A percentile compares a stretch with the other conserved stretches of the same genome.
Evolutionary conservation across 352 stramenopile species (phyloP).

Genomic region (Globisporangium abappressorium): DNA sequence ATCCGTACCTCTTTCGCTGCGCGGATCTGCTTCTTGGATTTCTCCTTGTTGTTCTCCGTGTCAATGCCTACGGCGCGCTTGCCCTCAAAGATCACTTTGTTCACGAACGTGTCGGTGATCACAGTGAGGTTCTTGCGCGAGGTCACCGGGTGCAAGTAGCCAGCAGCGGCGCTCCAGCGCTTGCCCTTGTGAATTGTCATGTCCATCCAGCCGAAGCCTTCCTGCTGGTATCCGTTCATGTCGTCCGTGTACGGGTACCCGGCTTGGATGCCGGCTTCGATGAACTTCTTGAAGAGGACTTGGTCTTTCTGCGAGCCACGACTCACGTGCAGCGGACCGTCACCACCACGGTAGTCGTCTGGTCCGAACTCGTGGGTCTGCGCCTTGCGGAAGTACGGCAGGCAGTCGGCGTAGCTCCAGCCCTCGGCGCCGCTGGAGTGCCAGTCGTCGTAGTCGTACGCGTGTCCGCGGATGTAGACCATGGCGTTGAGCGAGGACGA

Average conservation of each 20-base stretch:
- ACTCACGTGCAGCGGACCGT: slow-evolving; percentile 77
- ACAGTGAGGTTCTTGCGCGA: slow-evolving; percentile 70
- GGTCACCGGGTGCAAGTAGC: slow-evolving; percentile 73
- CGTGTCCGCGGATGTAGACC: slow-evolving; percentile 89
- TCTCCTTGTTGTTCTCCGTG: slow-evolving; percentile 60
- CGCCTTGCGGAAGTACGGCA: slow-evolving; percentile 88
- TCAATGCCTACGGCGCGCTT: slow-evolving; percentile 77
- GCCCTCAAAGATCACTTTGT: slow-evolving; percentile 81
- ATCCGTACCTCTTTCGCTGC: slow-evolving; percentile 62
- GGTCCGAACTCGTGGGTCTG: slow-evolving; percentile 75
- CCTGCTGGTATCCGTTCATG: slow-evolving; percentile 89
- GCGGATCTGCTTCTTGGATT: slow-evolving; percentile 42
- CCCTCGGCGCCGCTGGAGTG: slow-evolving; percentile 57
- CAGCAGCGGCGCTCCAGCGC: slow-evolving; percentile 75
- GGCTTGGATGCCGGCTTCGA: slow-evolving; percentile 81
- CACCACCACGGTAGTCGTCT: slow-evolving; percentile 79
- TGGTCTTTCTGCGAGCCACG: slow-evolving; percentile 78
- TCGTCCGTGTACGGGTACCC: slow-evolving; percentile 87
- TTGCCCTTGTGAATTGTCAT: slow-evolving; percentile 81
- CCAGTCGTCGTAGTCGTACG: slow-evolving; percentile 89
- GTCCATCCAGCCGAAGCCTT: slow-evolving; percentile 90
- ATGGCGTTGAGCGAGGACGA: slow-evolving; percentile 90
- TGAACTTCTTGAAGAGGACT: slow-evolving; percentile 88
- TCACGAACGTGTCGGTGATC: slow-evolving; percentile 80
- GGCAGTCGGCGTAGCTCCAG: slow-evolving; percentile 86